phyloP scores from a whole-genome alignment of 192 early-diverging fungal species.

The Podila minutissima region DNA sequence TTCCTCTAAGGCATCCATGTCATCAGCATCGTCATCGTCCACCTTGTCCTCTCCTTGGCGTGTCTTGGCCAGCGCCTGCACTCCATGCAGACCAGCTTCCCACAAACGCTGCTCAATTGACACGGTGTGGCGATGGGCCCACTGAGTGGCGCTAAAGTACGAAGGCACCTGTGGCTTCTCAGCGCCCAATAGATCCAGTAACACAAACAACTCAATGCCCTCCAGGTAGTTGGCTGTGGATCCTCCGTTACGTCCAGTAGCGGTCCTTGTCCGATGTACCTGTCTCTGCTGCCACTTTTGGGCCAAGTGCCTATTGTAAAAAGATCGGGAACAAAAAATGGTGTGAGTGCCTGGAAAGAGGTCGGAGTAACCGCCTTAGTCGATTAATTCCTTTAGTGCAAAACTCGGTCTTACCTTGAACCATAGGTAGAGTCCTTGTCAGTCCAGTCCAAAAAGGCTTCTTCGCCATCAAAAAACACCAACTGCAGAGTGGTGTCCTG shows the following conservation, averaged over 20 bases:
- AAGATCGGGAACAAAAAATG: neutral
- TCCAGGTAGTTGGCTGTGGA: slow-evolving; percentile 57
- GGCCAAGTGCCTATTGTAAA: slow-evolving; percentile 74
- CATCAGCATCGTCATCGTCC: neutral
- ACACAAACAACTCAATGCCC: slow-evolving; percentile 85
- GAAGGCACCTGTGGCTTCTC: slow-evolving; percentile 62
- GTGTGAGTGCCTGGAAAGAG: neutral
- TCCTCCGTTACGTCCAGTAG: slow-evolving; percentile 32
- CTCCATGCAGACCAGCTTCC: slow-evolving; percentile 30
- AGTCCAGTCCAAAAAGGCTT: slow-evolving; percentile 85
- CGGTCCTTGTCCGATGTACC: slow-evolving; percentile 28
- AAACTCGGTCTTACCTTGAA: slow-evolving; percentile 56
- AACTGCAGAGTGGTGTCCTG: slow-evolving; percentile 79
- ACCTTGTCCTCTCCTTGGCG: neutral
- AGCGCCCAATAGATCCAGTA: slow-evolving; percentile 89
- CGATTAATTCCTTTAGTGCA: neutral
- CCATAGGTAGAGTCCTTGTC: slow-evolving; percentile 90
- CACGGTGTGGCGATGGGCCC: slow-evolving; percentile 75
- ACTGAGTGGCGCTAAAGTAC: slow-evolving; percentile 71
- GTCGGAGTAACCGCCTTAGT: neutral
- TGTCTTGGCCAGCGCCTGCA: slow-evolving; percentile 12
- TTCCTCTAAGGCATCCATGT: slow-evolving; percentile 8
- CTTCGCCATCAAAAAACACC: slow-evolving; percentile 98
- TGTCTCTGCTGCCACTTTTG: slow-evolving; percentile 72
- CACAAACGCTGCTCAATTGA: slow-evolving; percentile 75